Base-by-base conservation (phyloP, 1,284 basidiomycete species). In the Erythrobasidium hasegawianum region DNA sequence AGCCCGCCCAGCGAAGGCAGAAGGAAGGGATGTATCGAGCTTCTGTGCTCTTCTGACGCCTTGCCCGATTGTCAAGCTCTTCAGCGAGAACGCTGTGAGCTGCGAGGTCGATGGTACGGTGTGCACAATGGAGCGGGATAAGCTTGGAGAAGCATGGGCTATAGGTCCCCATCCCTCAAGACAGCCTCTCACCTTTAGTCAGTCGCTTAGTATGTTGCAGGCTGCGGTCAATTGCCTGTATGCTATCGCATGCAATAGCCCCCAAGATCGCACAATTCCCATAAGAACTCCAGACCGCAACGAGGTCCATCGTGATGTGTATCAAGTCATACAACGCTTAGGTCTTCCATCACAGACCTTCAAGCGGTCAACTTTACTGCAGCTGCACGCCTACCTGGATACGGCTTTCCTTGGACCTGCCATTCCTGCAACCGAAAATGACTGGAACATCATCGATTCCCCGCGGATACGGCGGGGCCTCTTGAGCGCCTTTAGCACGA, bases 391-490 rank as follows among this genome's bases (percentile, higher is more conserved):
- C 20, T 41, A 45, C 20, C 41, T 38, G 20, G 61, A 64, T n/a
- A 22, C 61, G n/a, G 41, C 38, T 38, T 54, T 64, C n/a, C 61
- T 56, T 7, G 14, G 8, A 9, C 38, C 53, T 7, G 22, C 11
- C 1, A 38, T 45, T 29, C 61, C 61, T 7, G 56, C 26, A n/a
- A 18, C 47, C 18, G 22, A 24, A 16, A 53, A 22, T 11, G 39
- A 61, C 18, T 61, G 49, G 18, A 53, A 43, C 39, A 38, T 27
- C 24, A 39, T 49, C 16, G 20, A 38, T 52, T 52, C n/a, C 14
- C 53, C n/a, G 59, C 59, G 8, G 39, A 61, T 55, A 49, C 49
- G 5, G 47, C 49, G 20, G 47, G 59, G 33, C 59, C 59, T 2
- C 59, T 39, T 7, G 18, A 26, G 16, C 47, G 13, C 50, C 14